These are phyloP conservation scores for Daldinia decipiens DNA, from an alignment of 495 filamentous ascomycete species.

Conservation along the genomic window DNA sequence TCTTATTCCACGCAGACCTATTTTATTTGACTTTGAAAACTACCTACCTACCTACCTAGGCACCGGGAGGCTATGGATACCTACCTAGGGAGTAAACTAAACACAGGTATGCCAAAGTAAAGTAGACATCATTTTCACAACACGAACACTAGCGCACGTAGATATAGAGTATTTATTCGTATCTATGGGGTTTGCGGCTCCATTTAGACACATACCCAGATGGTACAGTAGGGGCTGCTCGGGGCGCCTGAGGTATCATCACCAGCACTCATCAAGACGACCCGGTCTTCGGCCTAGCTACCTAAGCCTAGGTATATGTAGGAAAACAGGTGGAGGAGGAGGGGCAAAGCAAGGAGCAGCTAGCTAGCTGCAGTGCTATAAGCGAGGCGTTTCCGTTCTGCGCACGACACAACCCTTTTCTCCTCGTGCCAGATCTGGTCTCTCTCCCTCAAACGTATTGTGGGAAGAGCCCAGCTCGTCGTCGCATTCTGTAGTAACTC, in stretches of 20 bases:
- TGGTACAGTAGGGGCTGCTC: neutral
- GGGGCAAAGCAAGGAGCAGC: neutral
- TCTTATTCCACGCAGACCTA: neutral
- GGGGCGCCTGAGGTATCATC: neutral
- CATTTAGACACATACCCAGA: neutral
- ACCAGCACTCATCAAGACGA: neutral
- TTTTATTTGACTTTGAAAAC: neutral
- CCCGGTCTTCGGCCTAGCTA: neutral
- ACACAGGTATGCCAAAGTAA: too few relatives aligned
- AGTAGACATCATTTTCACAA: too few relatives aligned
- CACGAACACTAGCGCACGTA: too few relatives aligned
- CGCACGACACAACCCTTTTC: neutral
- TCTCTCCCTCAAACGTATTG: slow-evolving; percentile 9
- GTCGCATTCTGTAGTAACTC: slow-evolving; percentile 2
- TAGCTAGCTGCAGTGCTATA: neutral
- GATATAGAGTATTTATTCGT: slow-evolving; percentile 13
- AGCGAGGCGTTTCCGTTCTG: neutral
- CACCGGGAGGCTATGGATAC: too few relatives aligned
- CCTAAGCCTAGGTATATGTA: slow-evolving; percentile 1
- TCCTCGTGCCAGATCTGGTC: slow-evolving; percentile 7
- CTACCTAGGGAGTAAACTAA: too few relatives aligned
- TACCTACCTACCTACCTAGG: too few relatives aligned
- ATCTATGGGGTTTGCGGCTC: slow-evolving; percentile 14
- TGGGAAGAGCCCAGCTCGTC: slow-evolving; percentile 9
- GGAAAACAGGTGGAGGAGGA: neutral